Evolutionary conservation across 495 filamentous ascomycete species (phyloP), one percentile per base, ranked within the genome.

Genomic region (Penicillium canariense): DNA sequence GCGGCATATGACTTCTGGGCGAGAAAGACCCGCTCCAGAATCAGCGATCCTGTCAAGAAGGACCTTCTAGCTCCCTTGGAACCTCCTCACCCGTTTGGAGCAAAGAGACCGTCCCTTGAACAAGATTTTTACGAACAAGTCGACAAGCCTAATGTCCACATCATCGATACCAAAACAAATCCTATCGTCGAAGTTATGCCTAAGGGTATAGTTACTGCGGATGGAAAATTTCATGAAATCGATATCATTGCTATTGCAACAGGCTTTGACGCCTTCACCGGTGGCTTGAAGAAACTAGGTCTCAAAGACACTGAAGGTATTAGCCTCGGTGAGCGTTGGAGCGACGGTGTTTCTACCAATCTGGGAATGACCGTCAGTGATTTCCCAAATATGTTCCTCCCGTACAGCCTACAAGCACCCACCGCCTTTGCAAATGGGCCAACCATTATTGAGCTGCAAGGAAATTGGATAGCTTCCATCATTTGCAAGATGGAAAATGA

Each of bases 81-180:
- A 39, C 70, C 69, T 30, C 81, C 77, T 1, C 77, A 85, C 44
- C 40, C 69, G 0, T 84, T 77, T 32, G 84, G 82, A 10, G 63
- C 72, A 7, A 86, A 84, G 59, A 72, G 83, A 0, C 76, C 78
- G 2, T 78, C 71, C 14, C 69, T 86, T 5, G 81, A 86, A 53
- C 53, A 68, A 20, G 65, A 77, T 39, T 86, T 80, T 65, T 86
- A 78, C 53, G 83, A 86, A 55, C 71, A 76, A 31, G 81, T 86
- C 66, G 81, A 85, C 53, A 62, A 68, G 15, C 67, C 72, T 0
- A 79, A 78, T 52, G 81, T 86, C 15, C 66, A 83, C 25, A 39
- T 87, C 10, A 69, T 87, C 26, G 68, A 81, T 59, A 74, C 79
- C 50, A 71, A 75, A 2, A 34, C 61, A 0, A 81, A 80, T 52